These are phyloP conservation scores for Aspergillus leporis DNA, from an alignment of 495 filamentous ascomycete species.

Conservation along the genomic window DNA sequence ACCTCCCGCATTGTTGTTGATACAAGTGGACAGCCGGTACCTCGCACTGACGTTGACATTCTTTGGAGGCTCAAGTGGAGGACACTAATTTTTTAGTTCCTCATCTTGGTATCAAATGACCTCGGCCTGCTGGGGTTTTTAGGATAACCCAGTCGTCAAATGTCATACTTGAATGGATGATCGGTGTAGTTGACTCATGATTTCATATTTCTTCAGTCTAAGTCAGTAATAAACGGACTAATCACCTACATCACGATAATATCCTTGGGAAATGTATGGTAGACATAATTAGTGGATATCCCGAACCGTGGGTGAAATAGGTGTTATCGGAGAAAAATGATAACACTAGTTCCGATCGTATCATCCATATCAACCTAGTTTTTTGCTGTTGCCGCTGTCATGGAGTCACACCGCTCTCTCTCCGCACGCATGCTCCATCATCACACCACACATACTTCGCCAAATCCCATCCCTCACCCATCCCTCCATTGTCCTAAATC, in stretches of 20 bases:
- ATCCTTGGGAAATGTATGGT: too few species aligned
- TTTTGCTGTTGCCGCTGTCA: conserved; percentile 14
- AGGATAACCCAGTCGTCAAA: conserved; percentile 9
- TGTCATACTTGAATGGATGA: neutral
- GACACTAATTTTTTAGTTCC: conserved; percentile 10
- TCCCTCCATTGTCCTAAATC: conserved; percentile 13
- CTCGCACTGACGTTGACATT: conserved; percentile 20
- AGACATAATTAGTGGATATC: neutral
- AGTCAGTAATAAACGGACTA: neutral
- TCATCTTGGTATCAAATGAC: conserved; percentile 19
- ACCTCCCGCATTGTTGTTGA: neutral
- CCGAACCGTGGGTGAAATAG: neutral
- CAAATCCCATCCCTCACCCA: too few species aligned
- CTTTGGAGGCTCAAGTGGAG: conserved; percentile 30
- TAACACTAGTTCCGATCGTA: conserved; percentile 2
- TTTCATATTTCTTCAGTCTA: neutral
- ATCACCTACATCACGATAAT: neutral
- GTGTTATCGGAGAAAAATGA: neutral
- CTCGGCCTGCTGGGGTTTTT: neutral
- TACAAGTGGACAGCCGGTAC: conserved; percentile 1
- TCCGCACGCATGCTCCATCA: conserved; percentile 9
- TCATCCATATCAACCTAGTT: neutral
- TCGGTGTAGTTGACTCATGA: conserved; percentile 9
- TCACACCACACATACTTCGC: conserved; percentile 25
- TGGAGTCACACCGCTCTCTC: conserved; percentile 24